Evolutionary conservation across 2,329 filamentous ascomycete genomes (phyloP), one percentile per base, ranked within the genome.

Genomic region (Tolypocladium sp.): DNA sequence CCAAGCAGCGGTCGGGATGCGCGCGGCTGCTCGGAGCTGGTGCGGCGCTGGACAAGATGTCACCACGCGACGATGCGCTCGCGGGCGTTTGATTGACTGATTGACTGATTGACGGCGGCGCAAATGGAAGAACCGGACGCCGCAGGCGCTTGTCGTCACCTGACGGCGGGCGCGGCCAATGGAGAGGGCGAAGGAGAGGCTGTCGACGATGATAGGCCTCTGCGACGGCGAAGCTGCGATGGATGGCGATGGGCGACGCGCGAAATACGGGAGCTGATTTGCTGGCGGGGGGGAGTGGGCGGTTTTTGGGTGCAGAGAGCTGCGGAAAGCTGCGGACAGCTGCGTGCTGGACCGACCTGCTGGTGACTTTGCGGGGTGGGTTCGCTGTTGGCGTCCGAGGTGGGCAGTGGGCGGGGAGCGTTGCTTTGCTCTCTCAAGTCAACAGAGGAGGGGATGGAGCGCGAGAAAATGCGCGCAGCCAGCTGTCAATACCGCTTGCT

Each of bases 171-270:
- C 60, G 69, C 63, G 71, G 67, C 80, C 81, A 83, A 83, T 83
- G 67, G 67, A 71, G 71, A 71, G 57, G 65, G 64, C 69, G 71
- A 79, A 65, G 67, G 62, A 61, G 70, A 72, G 66, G 73, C 67
- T 79, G 68, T 69, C 68, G 73, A 75, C 71, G 71, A 70, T 82
- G 79, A 83, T 82, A 83, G 81, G 80, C 76, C 69, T 77, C 67
- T 66, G 67, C 68, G 70, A 71, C 75, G 66, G 75, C 71, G 71
- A 72, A 68, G 71, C 68, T 67, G 71, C 67, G 69, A 72, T 66
- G 65, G 63, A 65, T 62, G 68, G 66, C 66, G 66, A 72, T 65
- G 63, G 63, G 67, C 66, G 67, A 71, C 67, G 69, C 66, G 67
- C 65, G 58, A 69, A 69, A 70, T 57, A 44, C 61, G 72, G 72